These are phyloP conservation scores for Hypoxylon sp. DNA, from an alignment of 2,329 filamentous ascomycete genomes.

Conservation along the genomic window DNA sequence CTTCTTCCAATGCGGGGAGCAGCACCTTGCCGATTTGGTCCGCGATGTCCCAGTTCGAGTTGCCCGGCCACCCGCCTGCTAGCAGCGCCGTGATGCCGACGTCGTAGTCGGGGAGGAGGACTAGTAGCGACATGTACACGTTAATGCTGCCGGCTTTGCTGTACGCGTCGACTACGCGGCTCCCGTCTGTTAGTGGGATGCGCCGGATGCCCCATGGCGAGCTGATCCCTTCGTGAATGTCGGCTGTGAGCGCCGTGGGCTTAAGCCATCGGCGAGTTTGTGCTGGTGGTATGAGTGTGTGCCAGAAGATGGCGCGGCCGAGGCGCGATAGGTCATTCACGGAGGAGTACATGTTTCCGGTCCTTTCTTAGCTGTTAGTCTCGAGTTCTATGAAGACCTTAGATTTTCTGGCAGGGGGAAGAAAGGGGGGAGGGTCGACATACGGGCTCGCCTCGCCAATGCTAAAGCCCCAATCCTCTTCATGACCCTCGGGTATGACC, in stretches of 20 bases:
- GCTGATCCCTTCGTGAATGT: constrained; percentile 57
- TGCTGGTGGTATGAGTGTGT: constrained; percentile 54
- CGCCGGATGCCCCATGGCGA: constrained; percentile 63
- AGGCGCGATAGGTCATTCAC: constrained; percentile 59
- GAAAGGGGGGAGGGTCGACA: constrained; percentile 38
- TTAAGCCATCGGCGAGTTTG: constrained; percentile 63
- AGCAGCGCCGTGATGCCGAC: constrained; percentile 50
- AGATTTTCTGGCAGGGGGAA: not conserved
- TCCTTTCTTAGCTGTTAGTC: constrained; percentile 43
- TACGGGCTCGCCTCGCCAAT: constrained; percentile 60
- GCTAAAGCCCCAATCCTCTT: constrained; percentile 55
- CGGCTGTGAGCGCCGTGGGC: constrained; percentile 57
- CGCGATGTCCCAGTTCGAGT: constrained; percentile 54
- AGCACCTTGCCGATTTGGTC: constrained; percentile 48
- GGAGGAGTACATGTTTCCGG: constrained; percentile 63
- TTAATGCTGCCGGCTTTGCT: constrained; percentile 53
- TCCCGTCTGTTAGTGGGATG: constrained; percentile 48
- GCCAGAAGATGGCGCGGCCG: constrained; percentile 61
- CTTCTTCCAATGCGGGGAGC: constrained; percentile 49
- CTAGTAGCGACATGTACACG: constrained; percentile 49
- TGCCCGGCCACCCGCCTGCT: constrained; percentile 51
- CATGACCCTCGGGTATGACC: constrained; percentile 45
- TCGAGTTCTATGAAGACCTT: too few species aligned
- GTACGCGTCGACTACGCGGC: constrained; percentile 52
- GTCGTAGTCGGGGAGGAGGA: constrained; percentile 53